A percentile compares a stretch with the other conserved stretches of the same genome.
Evolutionary conservation across 176 grass and related monocot species (phyloP).

Genomic region (Thinopyrum elongatum): DNA sequence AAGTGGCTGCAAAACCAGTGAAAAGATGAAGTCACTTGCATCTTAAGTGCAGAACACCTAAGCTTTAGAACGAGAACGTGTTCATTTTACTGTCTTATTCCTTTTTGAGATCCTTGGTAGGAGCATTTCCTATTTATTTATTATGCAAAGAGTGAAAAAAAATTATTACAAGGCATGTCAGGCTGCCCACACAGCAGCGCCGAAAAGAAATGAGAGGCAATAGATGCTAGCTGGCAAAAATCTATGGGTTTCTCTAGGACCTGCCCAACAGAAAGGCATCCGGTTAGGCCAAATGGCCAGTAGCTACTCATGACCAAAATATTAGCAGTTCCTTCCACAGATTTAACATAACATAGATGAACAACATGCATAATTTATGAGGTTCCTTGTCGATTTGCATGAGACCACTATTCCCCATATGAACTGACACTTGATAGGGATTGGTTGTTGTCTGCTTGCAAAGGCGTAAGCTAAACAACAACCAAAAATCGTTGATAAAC

Average conservation of each 20-base stretch:
- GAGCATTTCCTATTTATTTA: background rate
- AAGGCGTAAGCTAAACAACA: background rate
- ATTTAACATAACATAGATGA: background rate
- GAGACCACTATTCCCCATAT: background rate
- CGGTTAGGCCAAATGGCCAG: background rate
- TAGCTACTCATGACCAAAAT: background rate
- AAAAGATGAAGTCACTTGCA: conserved; percentile 2
- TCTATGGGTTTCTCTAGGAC: background rate
- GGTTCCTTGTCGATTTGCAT: background rate
- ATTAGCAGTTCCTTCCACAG: background rate
- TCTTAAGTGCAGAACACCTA: background rate
- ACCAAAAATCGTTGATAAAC: background rate
- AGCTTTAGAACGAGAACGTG: background rate
- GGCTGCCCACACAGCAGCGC: background rate
- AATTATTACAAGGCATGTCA: background rate
- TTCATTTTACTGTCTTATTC: background rate
- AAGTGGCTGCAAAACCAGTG: conserved; percentile 69
- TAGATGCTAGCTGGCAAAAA: background rate
- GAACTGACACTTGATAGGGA: background rate
- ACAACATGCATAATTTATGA: background rate
- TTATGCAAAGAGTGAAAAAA: background rate
- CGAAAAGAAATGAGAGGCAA: background rate
- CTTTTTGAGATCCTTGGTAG: background rate
- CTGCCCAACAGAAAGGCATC: background rate
- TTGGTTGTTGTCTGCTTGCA: background rate